phyloP scores from a whole-genome alignment of 306 rosid genomes.

The Inga oerstediana region DNA sequence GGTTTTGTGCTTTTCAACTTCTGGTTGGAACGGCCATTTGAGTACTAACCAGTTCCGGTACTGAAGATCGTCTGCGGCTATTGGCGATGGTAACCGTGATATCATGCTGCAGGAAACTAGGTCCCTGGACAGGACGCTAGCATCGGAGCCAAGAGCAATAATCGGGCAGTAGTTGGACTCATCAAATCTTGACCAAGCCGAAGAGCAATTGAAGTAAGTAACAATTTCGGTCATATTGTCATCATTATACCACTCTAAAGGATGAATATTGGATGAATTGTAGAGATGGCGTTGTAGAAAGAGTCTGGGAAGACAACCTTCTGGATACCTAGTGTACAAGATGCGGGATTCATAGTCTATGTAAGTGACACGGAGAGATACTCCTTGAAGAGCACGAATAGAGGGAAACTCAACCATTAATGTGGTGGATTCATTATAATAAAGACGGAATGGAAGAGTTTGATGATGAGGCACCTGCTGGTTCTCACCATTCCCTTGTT shows the following conservation, averaged over 20 bases:
- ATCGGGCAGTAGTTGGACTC: slow-evolving; percentile 4
- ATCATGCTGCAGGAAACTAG: not conserved
- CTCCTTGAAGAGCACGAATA: not conserved
- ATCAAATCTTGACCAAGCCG: not conserved
- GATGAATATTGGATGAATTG: not conserved
- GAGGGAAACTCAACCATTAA: not conserved
- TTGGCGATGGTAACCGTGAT: not conserved
- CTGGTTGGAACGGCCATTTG: not conserved
- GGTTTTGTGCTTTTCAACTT: not conserved
- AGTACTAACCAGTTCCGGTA: fast-evolving
- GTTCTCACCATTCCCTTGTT: not conserved
- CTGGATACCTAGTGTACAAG: not conserved
- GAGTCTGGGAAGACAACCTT: slow-evolving; percentile 16
- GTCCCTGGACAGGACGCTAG: not conserved
- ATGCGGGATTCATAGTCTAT: not conserved
- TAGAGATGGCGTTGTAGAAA: not conserved
- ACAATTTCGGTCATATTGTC: fast-evolving
- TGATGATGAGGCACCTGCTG: not conserved
- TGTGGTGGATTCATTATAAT: not conserved
- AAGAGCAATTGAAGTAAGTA: slow-evolving; percentile 32
- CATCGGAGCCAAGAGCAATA: not conserved
- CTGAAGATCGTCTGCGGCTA: fast-evolving
- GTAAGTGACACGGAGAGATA: not conserved
- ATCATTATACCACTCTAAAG: not conserved
- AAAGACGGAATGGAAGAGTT: not conserved